These are phyloP conservation scores for apple (Malus domestica) DNA, from an alignment of 306 rosid genomes.

Conservation along the genomic window ASM211411v1 NC_041792.1:26357907-26358406, in stretches of 20 bases:
- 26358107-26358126: constrained; percentile 70
- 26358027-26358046: constrained; percentile 40
- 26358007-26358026: constrained; percentile 20
- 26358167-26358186: constrained; percentile 69
- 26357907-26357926: constrained; percentile 16
- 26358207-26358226: constrained; percentile 63
- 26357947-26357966: constrained; percentile 17
- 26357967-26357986: constrained; percentile 56
- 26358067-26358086: constrained; percentile 80
- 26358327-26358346: constrained; percentile 63
- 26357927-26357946: constrained; percentile 4
- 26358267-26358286: constrained; percentile 51
- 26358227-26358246: constrained; percentile 73
- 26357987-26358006: constrained; percentile 10
- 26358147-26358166: constrained; percentile 71
- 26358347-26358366: constrained; percentile 63
- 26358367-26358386: constrained; percentile 60
- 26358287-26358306: constrained; percentile 34
- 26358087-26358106: constrained; percentile 65
- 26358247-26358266: constrained; percentile 47
- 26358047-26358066: constrained; percentile 56
- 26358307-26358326: constrained; percentile 60
- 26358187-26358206: constrained; percentile 57
- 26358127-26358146: constrained; percentile 60
- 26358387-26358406: constrained; percentile 60